A percentile compares a stretch with the other conserved stretches of the same genome.
Conservation (phyloP, 306 rosid genomes). For the Quercus ilex region DNA sequence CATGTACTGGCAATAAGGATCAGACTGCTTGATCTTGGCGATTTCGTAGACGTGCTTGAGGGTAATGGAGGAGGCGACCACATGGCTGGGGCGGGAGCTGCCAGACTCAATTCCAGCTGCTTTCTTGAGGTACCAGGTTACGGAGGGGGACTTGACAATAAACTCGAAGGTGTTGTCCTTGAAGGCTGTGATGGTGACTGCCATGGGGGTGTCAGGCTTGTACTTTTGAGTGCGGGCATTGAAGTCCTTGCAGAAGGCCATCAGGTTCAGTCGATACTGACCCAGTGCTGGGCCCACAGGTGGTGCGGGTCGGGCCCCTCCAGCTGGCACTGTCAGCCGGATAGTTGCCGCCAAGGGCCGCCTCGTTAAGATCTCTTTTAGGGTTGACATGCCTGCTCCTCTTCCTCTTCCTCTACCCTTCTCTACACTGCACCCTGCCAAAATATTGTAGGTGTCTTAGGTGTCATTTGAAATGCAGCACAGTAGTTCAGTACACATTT, state of each 20-base stretch:
- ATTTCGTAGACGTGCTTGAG: conserved; percentile 77
- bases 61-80: conserved; percentile 55
- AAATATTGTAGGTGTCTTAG: no score
- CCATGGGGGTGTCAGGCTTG: conserved; percentile 79
- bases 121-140: conserved; percentile 78
- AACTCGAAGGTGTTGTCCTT: conserved; percentile 90
- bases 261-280: conserved; percentile 79
- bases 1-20: conserved; percentile 70
- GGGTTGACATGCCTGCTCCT: conserved; percentile 45
- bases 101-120: conserved; percentile 75
- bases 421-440: no score
- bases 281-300: conserved; percentile 83
- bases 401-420: no score
- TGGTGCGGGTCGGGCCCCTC: conserved; percentile 66
- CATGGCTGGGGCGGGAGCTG: conserved; percentile 71
- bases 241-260: conserved; percentile 96
- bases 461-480: no score
- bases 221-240: conserved; percentile 79
- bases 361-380: conserved; percentile 65
- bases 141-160: conserved; percentile 70
- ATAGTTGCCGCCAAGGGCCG: conserved; percentile 78
- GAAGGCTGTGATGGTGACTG: conserved; percentile 78
- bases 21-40: conserved; percentile 75
- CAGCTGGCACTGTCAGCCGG: conserved; percentile 67
- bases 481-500: no score